phyloP scores from a whole-genome alignment of 192 early-diverging fungal genomes.

The Tieghemiomyces parasiticus region DNA sequence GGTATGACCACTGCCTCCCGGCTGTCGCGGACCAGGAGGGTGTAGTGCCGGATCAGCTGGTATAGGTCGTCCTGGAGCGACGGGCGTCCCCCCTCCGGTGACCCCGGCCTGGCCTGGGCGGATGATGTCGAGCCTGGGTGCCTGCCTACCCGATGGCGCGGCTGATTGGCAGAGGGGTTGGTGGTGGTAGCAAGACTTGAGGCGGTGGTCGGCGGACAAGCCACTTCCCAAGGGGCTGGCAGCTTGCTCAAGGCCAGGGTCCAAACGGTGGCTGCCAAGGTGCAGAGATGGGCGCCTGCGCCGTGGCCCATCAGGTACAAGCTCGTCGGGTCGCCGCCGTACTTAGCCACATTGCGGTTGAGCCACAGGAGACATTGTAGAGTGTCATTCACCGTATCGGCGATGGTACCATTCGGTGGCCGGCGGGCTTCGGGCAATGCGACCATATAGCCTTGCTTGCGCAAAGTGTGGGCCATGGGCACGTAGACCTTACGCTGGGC shows the following conservation, averaged over 20 bases:
- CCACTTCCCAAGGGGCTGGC: neutral
- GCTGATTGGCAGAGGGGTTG: neutral
- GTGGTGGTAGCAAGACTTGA: neutral
- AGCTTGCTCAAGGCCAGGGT: neutral
- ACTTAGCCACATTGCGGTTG: neutral
- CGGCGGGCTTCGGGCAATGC: neutral
- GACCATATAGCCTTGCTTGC: slow-evolving; percentile 1
- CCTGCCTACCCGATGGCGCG: no score
- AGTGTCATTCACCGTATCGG: neutral
- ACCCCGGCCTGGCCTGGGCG: no score
- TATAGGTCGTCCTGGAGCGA: neutral
- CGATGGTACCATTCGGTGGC: neutral
- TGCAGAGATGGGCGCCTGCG: neutral
- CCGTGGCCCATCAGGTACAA: slow-evolving; percentile 7
- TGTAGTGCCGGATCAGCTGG: neutral
- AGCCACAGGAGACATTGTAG: neutral
- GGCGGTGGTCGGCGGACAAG: neutral
- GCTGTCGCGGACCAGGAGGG: neutral
- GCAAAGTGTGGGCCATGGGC: slow-evolving; percentile 8
- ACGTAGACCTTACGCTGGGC: slow-evolving; percentile 1
- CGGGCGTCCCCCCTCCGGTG: no score
- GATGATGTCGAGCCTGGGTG: neutral
- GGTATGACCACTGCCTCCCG: neutral
- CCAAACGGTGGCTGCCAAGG: slow-evolving; percentile 2
- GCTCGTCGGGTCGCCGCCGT: neutral